Evolutionary conservation across 768 basidiomycete genomes (phyloP).

Genomic region (Lactarius quietus): DNA sequence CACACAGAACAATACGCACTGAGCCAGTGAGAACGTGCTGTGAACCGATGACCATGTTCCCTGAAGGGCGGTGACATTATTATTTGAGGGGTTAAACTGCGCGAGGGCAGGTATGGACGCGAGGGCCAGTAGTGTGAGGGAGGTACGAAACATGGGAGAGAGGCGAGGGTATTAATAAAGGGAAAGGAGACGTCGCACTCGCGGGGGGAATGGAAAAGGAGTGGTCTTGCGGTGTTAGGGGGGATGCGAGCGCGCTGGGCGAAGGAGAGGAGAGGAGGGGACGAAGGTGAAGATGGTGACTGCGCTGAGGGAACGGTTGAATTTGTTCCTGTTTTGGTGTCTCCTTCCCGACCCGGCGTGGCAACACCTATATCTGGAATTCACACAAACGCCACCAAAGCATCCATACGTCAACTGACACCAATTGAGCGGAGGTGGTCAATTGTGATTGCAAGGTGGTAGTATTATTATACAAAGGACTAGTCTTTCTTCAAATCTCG

Average conservation of each 20-base stretch:
- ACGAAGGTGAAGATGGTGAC: constrained; percentile 25
- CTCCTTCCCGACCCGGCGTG: constrained; percentile 4
- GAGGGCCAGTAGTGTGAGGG: constrained; percentile 28
- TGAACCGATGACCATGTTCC: constrained; percentile 91
- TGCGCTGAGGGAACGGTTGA: constrained; percentile 20
- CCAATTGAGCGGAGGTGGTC: background rate
- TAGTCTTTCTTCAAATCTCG: constrained; percentile 84
- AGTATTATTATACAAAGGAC: constrained; percentile 18
- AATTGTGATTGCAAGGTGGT: constrained; percentile 1
- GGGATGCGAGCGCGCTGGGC: constrained; percentile 16
- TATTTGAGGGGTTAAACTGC: constrained; percentile 47
- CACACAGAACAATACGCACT: constrained; percentile 53
- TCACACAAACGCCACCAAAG: too few relatives aligned
- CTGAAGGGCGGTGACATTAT: constrained; percentile 66
- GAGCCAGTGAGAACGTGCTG: constrained; percentile 73
- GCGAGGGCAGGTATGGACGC: constrained; percentile 24
- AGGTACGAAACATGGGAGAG: constrained; percentile 5
- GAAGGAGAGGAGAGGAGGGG: constrained; percentile 4
- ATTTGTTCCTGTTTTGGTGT: constrained; percentile 27
- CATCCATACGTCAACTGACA: too few relatives aligned
- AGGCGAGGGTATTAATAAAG: background rate
- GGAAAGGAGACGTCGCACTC: background rate
- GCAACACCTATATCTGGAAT: background rate
- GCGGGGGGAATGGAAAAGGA: background rate
- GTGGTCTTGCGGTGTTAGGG: background rate